Evolutionary conservation across 176 grass and related monocot genomes (phyloP).

Genomic region (Thinopyrum elongatum): DNA sequence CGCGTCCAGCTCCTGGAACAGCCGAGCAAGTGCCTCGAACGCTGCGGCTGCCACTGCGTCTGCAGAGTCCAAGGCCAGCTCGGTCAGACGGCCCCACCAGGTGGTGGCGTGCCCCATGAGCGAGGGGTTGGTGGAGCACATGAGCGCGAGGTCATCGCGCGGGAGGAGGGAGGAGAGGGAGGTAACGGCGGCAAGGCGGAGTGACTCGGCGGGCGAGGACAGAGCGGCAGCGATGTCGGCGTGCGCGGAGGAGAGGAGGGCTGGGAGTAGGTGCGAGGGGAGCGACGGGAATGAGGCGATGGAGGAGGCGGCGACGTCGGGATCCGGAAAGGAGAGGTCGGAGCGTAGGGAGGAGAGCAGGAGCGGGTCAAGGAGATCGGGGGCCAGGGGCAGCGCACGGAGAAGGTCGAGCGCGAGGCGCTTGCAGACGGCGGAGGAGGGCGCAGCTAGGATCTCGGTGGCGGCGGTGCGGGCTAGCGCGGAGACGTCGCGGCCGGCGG

Average conservation of each 20-base stretch:
- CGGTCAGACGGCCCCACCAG: constrained; percentile 80
- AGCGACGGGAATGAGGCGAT: constrained; percentile 82
- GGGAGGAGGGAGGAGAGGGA: constrained; percentile 75
- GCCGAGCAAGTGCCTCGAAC: constrained; percentile 73
- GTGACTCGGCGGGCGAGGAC: constrained; percentile 55
- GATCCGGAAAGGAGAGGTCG: constrained; percentile 91
- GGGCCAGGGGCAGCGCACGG: constrained; percentile 67
- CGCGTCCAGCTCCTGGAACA: constrained; percentile 96
- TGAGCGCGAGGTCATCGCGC: constrained; percentile 77
- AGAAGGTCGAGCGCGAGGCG: constrained; percentile 93
- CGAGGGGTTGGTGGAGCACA: constrained; percentile 70
- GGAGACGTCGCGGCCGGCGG: constrained; percentile 86
- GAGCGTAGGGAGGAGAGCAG: constrained; percentile 71
- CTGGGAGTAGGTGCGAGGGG: constrained; percentile 73
- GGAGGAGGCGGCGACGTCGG: constrained; percentile 81
- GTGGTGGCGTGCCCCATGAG: constrained; percentile 77
- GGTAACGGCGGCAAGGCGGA: constrained; percentile 68
- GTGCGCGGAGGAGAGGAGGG: constrained; percentile 80
- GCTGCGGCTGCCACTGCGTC: constrained; percentile 69
- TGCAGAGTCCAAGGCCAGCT: constrained; percentile 66
- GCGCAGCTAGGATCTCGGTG: constrained; percentile 81
- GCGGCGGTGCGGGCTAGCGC: constrained; percentile 64
- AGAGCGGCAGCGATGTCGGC: constrained; percentile 57
- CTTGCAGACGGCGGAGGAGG: constrained; percentile 84
- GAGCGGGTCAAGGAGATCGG: constrained; percentile 75